phyloP scores from a whole-genome alignment of 2,329 filamentous ascomycete genomes.

The Dactylellina cionopaga region DNA sequence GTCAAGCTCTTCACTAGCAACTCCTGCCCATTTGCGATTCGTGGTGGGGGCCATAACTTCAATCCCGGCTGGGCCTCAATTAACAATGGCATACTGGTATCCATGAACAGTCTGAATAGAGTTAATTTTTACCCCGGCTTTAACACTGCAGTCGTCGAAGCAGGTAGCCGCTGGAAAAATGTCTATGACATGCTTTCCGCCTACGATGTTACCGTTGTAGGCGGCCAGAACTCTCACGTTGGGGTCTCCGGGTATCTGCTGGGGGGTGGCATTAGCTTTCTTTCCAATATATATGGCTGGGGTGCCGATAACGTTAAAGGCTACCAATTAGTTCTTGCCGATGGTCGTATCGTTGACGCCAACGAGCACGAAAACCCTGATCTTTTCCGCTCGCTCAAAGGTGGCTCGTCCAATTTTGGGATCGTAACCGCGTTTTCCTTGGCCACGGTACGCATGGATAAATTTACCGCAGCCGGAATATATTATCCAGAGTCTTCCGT shows the following conservation, averaged over 20 bases:
- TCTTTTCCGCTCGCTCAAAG: slow-evolving; percentile 58
- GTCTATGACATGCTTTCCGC: slow-evolving; percentile 62
- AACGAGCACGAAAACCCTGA: slow-evolving; percentile 63
- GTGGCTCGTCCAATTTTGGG: slow-evolving; percentile 58
- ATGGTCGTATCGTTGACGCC: slow-evolving; percentile 65
- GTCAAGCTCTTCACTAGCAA: slow-evolving; percentile 28
- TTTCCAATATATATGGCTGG: slow-evolving; percentile 64
- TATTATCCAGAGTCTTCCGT: slow-evolving; percentile 11
- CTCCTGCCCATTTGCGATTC: slow-evolving; percentile 65
- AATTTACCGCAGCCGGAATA: neutral
- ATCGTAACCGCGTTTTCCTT: slow-evolving; percentile 58
- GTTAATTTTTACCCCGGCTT: slow-evolving; percentile 59
- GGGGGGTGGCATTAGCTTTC: slow-evolving; percentile 65
- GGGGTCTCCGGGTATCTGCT: slow-evolving; percentile 64
- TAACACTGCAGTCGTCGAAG: slow-evolving; percentile 62
- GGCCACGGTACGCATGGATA: neutral
- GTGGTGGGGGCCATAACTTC: slow-evolving; percentile 67
- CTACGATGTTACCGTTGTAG: slow-evolving; percentile 61
- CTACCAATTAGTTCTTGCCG: slow-evolving; percentile 67
- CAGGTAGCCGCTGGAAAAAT: slow-evolving; percentile 63
- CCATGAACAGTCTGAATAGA: slow-evolving; percentile 62
- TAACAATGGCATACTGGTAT: slow-evolving; percentile 66
- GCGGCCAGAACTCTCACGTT: slow-evolving; percentile 62
- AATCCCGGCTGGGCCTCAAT: slow-evolving; percentile 66
- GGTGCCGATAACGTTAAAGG: slow-evolving; percentile 65